Percentiles rank a stretch among this genome's conserved stretches.
Conservation (phyloP, 2,329 filamentous ascomycete genomes). For the Talaromyces funiculosus region DNA sequence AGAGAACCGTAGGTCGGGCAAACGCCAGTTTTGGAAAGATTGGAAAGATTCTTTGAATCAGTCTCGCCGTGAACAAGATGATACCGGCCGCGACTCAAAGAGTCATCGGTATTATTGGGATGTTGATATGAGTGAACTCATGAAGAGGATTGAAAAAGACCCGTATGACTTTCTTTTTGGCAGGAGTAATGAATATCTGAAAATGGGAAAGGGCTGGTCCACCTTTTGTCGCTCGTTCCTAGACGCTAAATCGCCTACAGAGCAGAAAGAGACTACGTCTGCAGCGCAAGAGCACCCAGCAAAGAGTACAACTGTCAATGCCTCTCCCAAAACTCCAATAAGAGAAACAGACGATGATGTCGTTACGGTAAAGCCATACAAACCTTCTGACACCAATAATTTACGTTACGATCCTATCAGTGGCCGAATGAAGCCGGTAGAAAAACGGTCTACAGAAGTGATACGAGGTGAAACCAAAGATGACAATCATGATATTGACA, state of each 20-base stretch:
- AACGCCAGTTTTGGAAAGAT: not conserved
- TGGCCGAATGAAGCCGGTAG: conserved; percentile 8
- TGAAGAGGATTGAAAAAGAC: conserved; percentile 32
- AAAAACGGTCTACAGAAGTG: not conserved
- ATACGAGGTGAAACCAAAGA: not conserved
- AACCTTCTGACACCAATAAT: not conserved
- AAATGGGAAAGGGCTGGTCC: conserved; percentile 10
- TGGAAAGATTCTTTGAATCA: not conserved
- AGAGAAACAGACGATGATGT: not conserved
- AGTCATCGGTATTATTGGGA: conserved; percentile 20
- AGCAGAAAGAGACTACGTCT: not conserved
- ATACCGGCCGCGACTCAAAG: conserved; percentile 15
- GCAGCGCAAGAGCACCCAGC: not conserved
- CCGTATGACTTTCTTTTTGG: conserved; percentile 40
- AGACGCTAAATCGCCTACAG: not conserved
- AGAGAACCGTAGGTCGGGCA: not conserved
- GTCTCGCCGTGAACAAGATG: not conserved
- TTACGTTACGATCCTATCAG: conserved; percentile 13
- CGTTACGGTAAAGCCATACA: not conserved
- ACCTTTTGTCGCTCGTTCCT: conserved; percentile 8
- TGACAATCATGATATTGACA: not conserved
- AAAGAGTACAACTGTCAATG: not conserved
- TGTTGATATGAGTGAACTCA: conserved; percentile 29
- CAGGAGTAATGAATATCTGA: conserved; percentile 24
- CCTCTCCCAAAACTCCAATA: not conserved